Percentiles rank a stretch among this genome's conserved stretches.
Conservation (phyloP, 352 stramenopile genomes). For the Plasmopara viticola region DNA sequence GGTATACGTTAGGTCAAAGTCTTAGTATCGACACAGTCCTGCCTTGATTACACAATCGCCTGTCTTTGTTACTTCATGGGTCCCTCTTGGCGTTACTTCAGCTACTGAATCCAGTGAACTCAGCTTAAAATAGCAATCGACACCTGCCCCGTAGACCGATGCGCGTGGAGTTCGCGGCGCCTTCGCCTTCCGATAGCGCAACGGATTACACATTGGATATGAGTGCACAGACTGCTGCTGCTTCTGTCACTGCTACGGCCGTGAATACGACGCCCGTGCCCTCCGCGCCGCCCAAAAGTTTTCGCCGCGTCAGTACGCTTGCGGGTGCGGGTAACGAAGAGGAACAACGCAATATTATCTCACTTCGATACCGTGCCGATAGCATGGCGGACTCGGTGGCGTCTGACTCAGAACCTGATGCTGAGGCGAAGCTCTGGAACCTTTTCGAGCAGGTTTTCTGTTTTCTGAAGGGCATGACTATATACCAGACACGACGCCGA, state of each 20-base stretch:
- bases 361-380: constrained; percentile 75
- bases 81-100: background rate
- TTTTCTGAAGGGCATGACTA: constrained; percentile 85
- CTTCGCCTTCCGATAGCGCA: constrained; percentile 52
- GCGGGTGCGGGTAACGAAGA: constrained; percentile 53
- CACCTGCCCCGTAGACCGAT: constrained; percentile 23
- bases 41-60: background rate
- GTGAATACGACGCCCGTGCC: constrained; percentile 7
- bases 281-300: constrained; percentile 22
- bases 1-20: background rate
- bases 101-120: background rate
- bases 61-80: background rate
- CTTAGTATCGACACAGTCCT: background rate
- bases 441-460: constrained; percentile 82
- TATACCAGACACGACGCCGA: constrained; percentile 72
- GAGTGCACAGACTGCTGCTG: background rate
- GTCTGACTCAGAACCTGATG: constrained; percentile 45
- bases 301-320: constrained; percentile 71
- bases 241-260: background rate
- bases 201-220: constrained; percentile 62
- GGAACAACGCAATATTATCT: constrained; percentile 84
- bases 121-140: constrained; percentile 15
- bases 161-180: constrained; percentile 66
- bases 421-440: constrained; percentile 71
- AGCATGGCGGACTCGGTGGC: constrained; percentile 79